Conservation (phyloP, 106 monocot species). For the Hemerocallis citrina region DNA sequence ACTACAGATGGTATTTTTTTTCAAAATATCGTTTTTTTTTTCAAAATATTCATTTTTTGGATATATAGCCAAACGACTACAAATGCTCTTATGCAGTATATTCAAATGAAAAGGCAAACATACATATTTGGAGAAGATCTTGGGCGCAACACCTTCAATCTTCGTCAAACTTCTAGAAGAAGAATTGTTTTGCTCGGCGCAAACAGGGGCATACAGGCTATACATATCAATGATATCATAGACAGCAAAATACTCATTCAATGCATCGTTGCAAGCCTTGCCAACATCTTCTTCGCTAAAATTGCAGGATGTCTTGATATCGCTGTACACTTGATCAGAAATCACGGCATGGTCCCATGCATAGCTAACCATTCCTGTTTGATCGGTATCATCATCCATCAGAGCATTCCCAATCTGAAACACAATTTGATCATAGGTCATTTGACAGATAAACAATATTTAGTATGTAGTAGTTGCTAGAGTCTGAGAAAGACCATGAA, state of each 20-base stretch:
- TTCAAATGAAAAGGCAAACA: no score
- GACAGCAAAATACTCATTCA: conserved; percentile 50
- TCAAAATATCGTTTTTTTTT: neutral
- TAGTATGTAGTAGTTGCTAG: neutral
- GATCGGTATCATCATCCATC: conserved; percentile 82
- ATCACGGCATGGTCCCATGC: conserved; percentile 98
- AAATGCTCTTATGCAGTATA: no score
- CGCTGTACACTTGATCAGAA: conserved; percentile 61
- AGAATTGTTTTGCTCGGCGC: conserved; percentile 16
- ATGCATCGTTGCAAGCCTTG: conserved; percentile 20
- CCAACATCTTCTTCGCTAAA: conserved; percentile 32
- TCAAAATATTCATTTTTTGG: no score
- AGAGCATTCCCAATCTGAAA: conserved; percentile 82
- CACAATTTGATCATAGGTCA: neutral
- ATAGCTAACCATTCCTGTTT: conserved; percentile 77
- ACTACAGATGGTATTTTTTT: no score
- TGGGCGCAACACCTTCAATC: conserved; percentile 40
- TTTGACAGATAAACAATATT: neutral
- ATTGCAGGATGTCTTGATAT: conserved; percentile 61
- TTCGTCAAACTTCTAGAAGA: conserved; percentile 1
- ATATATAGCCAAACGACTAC: no score
- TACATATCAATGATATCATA: conserved; percentile 86
- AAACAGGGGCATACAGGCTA: conserved; percentile 59
- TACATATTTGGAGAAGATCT: conserved; percentile 51
- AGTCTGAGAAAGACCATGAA: conserved; percentile 43